These are phyloP conservation scores for Candida hungchunana DNA, from an alignment of 805 yeast species.

Conservation along the genomic window DNA sequence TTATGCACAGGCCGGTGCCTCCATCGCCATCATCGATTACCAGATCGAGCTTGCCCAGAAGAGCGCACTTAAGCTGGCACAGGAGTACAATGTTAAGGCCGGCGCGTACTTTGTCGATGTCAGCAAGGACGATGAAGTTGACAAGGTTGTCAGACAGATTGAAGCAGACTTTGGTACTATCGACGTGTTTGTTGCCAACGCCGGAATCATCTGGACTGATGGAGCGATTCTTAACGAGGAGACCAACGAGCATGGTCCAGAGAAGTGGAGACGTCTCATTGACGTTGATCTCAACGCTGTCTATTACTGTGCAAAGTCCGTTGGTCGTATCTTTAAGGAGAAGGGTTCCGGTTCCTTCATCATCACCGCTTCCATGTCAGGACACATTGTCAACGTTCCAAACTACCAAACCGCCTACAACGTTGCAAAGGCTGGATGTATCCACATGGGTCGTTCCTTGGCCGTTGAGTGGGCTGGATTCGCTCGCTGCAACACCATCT, in stretches of 20 bases:
- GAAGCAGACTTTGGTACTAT: conserved; percentile 66
- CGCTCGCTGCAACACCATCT: conserved; percentile 78
- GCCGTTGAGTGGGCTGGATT: conserved; percentile 79
- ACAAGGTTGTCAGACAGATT: conserved; percentile 31
- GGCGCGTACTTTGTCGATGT: conserved; percentile 45
- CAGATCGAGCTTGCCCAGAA: conserved; percentile 41
- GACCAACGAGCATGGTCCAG: conserved; percentile 24
- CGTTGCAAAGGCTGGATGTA: conserved; percentile 24
- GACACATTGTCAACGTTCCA: conserved; percentile 81
- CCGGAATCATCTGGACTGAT: conserved; percentile 79
- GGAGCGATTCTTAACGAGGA: conserved; percentile 49
- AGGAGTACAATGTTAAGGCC: conserved; percentile 55
- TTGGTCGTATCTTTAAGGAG: conserved; percentile 67
- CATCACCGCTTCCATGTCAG: conserved; percentile 87
- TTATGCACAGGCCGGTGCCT: conserved; percentile 84
- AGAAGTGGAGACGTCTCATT: conserved; percentile 68
- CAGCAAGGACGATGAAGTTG: conserved; percentile 25
- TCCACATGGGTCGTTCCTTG: conserved; percentile 20
- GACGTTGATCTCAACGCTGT: conserved; percentile 77
- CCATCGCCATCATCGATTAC: conserved; percentile 47
- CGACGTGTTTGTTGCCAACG: conserved; percentile 84
- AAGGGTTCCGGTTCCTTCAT: conserved; percentile 77
- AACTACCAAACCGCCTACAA: conserved; percentile 84
- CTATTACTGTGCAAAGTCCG: conserved; percentile 71
- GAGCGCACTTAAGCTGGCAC: conserved; percentile 50